Evolutionary conservation across 768 basidiomycete species (phyloP), one percentile per base, ranked within the genome.

Genomic region (Atractiella rhizophila): DNA sequence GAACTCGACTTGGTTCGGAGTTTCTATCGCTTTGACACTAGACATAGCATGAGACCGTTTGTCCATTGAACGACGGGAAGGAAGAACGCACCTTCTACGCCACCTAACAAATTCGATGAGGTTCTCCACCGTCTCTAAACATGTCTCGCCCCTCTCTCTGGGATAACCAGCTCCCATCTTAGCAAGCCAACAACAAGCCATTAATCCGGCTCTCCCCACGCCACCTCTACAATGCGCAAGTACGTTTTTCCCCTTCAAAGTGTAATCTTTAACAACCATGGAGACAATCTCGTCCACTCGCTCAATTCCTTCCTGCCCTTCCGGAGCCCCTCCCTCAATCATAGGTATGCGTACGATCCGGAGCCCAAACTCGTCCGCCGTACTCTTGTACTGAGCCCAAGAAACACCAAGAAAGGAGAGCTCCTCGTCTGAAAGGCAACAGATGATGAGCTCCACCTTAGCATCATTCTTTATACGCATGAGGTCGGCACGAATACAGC

Each of bases 141-240:
- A 29, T 21, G 38, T 35, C 11, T 21, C 12, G 20, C 39, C 15
- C 32, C 38, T 24, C 39, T 24, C 44, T 29, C 28, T 37, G 50
- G 23, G 63, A 60, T 37, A 18, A 27, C 54, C 54, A 10, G 86
- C 65, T 4, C 85, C 86, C 46, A 91, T 71, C 57, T 79, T 81
- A 44, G 88, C 65, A 56, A 79, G 66, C 86, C 86, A 94, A 52
- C 78, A 82, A 49, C 76, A 80, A 2, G 83, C 85, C 33, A 94
- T 66, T 20, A 94, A 66, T 1, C 86, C 88, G 0, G 86, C 88
- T 15, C 86, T 69, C 3, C 86, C 86, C 6, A 96, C 76, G 4
- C 88, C 88, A 13, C 86, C 86, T 15, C 86, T 70, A 56, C 88
- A 96, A 51, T 94, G 88, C 11, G 76, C 76, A 10, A 88, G 66